phyloP scores from a whole-genome alignment of 2,329 filamentous ascomycete species.

The Ilyonectria destructans region DNA sequence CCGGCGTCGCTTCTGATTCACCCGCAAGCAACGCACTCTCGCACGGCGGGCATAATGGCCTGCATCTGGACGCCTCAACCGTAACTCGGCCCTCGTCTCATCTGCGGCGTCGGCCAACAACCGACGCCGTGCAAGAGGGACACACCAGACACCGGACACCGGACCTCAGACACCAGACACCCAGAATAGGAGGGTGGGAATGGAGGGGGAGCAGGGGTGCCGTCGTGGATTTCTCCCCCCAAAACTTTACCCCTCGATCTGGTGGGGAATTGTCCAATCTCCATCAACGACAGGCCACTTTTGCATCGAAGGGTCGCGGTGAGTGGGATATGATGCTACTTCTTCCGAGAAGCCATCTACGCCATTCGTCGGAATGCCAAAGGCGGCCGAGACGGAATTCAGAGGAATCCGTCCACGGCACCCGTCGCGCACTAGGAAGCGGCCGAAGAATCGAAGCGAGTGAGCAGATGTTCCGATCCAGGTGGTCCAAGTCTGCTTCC shows the following conservation, averaged over 20 bases:
- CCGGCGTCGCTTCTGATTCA: constrained; percentile 27
- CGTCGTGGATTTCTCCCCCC: constrained; percentile 23
- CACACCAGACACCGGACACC: constrained; percentile 1
- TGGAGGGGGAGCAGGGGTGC: constrained; percentile 31
- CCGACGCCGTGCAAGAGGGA: constrained; percentile 22
- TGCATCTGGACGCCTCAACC: constrained; percentile 8
- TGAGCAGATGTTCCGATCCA: constrained; percentile 39
- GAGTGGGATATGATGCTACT: constrained; percentile 30
- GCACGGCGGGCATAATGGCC: constrained; percentile 18
- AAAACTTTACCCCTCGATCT: constrained; percentile 46
- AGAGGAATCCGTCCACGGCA: constrained; percentile 24
- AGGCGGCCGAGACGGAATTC: constrained; percentile 24
- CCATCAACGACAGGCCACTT: constrained; percentile 46
- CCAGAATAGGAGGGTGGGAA: constrained; percentile 26
- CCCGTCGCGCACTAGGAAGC: constrained; percentile 28
- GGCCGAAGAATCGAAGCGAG: constrained; percentile 30
- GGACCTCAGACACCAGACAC: constrained; percentile 19
- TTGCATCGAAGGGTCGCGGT: constrained; percentile 36
- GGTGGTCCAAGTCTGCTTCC: constrained; percentile 34
- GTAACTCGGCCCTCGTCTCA: constrained; percentile 17
- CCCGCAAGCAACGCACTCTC: constrained; percentile 22
- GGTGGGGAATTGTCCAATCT: constrained; percentile 50
- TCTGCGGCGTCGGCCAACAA: constrained; percentile 35
- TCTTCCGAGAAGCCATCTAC: constrained; percentile 12
- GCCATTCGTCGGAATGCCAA: constrained; percentile 29